Base-by-base conservation (phyloP, 331 rosid genomes). In the Pyrus hybrid region DNA sequence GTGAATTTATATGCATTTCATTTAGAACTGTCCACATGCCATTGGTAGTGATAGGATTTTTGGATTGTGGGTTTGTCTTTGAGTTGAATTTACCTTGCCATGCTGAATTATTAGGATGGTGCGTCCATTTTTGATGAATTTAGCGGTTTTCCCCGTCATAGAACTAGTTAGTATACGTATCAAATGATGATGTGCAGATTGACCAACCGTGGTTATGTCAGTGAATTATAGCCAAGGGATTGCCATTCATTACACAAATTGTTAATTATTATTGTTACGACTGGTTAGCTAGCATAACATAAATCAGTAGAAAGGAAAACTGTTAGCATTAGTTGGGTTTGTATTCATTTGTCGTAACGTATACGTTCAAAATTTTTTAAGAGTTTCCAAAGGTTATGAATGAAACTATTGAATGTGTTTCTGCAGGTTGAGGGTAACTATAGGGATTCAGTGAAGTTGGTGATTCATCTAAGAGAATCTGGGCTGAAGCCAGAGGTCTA, bases 401-500 rank as follows among this genome's bases (percentile, higher is more conserved):
- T 77, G 68, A 81, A 75, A 3, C 61, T 30, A 12, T 77, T 17
- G 70, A 35, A 63, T 79, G 57, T 62, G 66, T 74, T 80, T 75
- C 57, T 51, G 54, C 83, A 95, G 99, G 86, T 80, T 82, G 97
- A 88, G 41, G 97, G 97, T 41, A 87, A 91, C 77, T 95, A 89
- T 45, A 79, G 73, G 79, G 86, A 86, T 6, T 93, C 99, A 28
- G 87, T 88, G 81, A 90, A 85, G 80, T 81, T 89, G 86, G 97
- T 95, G 71, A 85, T 90, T 68, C 87, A 81, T 9, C 79, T 89
- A 22, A 90, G 93, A 83, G 97, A 89, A 83, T 90, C 97, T 67
- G 93, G 99, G 56, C 69, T 95, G 87, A 88, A 79, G 86, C 96
- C 98, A 33, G 98, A 94, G 89, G 85, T 85, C 25, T 91, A 94